Evolutionary conservation across 2,329 filamentous ascomycete species (phyloP).

Genomic region (Epichloe aotearoae): DNA sequence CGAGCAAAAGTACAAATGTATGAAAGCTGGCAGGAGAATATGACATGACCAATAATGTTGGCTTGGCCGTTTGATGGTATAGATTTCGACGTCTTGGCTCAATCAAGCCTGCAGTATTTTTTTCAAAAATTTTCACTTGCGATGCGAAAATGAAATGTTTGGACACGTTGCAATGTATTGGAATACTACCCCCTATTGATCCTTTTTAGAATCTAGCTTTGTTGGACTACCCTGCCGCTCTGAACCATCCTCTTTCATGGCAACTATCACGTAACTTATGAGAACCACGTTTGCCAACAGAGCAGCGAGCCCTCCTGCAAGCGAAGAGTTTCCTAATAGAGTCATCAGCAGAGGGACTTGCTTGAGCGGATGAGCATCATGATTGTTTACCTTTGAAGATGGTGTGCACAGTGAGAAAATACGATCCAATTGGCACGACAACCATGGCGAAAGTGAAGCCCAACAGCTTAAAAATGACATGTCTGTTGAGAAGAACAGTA

Average conservation of each 20-base stretch:
- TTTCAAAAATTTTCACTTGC: not conserved
- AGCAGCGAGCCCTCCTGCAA: conserved; percentile 72
- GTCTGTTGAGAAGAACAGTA: conserved; percentile 29
- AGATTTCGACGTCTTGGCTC: not conserved
- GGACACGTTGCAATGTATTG: not conserved
- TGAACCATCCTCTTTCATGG: conserved; percentile 70
- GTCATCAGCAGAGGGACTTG: not conserved
- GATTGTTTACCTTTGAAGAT: conserved; percentile 58
- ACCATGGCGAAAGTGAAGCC: conserved; percentile 90
- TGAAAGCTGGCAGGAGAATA: not conserved
- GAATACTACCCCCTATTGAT: conserved; percentile 19
- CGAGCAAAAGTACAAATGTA: conserved; percentile 2
- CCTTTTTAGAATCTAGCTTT: conserved; percentile 36
- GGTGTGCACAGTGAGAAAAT: conserved; percentile 66
- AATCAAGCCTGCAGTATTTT: not conserved
- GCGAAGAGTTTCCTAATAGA: conserved; percentile 67
- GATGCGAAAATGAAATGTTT: not conserved
- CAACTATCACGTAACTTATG: conserved; percentile 80
- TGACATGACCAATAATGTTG: not conserved
- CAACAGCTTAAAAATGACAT: conserved; percentile 82
- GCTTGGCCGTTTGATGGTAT: not conserved
- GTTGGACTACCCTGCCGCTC: conserved; percentile 28
- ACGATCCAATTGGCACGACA: conserved; percentile 71
- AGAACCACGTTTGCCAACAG: conserved; percentile 85
- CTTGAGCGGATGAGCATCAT: not conserved